These are phyloP conservation scores for Botryotinia globosa DNA, from an alignment of 2,329 filamentous ascomycete species.

Conservation along the genomic window DNA sequence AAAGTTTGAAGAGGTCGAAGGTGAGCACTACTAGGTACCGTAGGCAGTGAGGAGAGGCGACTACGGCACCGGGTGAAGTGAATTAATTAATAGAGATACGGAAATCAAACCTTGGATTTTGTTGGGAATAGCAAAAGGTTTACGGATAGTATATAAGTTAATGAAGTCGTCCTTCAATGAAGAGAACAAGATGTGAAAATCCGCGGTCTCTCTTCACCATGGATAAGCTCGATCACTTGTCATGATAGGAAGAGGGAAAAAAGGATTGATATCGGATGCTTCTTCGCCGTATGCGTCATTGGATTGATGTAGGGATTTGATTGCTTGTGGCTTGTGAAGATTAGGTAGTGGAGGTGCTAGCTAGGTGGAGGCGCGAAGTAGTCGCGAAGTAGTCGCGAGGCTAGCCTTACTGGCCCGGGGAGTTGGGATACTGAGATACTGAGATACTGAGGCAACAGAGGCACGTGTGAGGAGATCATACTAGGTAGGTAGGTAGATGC, in stretches of 20 bases:
- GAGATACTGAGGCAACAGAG: not conserved
- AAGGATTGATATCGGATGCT: not conserved
- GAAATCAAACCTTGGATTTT: not conserved
- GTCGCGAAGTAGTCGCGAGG: not conserved
- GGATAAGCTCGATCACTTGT: not conserved
- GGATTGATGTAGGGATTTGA: not conserved
- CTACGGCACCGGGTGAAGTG: not conserved
- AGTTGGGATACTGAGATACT: no score
- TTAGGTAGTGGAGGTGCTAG: not conserved
- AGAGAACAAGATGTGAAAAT: not conserved
- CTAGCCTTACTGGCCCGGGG: not conserved
- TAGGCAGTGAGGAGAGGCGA: not conserved
- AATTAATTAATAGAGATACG: not conserved
- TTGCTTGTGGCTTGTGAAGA: not conserved
- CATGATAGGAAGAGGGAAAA: not conserved
- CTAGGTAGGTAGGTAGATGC: no score
- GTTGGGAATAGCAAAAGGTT: not conserved
- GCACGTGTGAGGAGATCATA: not conserved
- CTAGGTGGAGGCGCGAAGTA: not conserved
- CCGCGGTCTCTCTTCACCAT: not conserved
- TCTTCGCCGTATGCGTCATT: constrained; percentile 11
- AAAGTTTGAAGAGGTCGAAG: not conserved
- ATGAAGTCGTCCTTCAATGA: not conserved
- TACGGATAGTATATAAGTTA: not conserved
- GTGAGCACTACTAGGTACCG: not conserved